Base-by-base conservation (phyloP, 441 rosid genomes). In the Pelargonium australe region DNA sequence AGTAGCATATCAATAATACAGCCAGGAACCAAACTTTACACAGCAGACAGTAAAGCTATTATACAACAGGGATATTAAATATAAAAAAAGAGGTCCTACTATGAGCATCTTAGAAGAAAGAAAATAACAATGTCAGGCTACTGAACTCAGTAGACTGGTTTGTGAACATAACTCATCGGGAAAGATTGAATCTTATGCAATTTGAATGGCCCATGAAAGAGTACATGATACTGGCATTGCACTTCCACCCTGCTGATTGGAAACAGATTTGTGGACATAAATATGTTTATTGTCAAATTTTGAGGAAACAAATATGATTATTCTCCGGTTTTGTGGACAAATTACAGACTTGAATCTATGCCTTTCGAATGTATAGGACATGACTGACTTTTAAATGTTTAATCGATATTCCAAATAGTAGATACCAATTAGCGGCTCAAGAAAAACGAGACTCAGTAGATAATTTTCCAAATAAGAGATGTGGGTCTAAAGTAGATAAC, bases 401-500 rank as follows among this genome's bases (percentile, higher is more conserved):
- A 44, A 53, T 53, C 7, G 8, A 6, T 16, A 16, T 57, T 10
- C 28, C 25, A 17, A 17, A n/a, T 57, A 16, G 25, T 0, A 37
- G 17, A 37, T 64, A 23, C 1, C 8, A 34, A 2, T 31, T 37
- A 64, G 40, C 7, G 5, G 14, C 2, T n/a, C 5, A 37, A 64
- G 20, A 4, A n/a, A 14, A 16, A 19, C 5, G 17, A 37, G 16
- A 25, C 58, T 43, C n/a, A 0, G 2, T n/a, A 37, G 63, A n/a
- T 16, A 75, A 95, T 41, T 41, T 41, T 41, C 45, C 45, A 41
- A 41, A 6, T 41, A 44, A 17, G 28, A 51, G 10, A 7, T 12
- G 9, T 3, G 37, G 53, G 7, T 7, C 5, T n/a, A 0, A 10
- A 0, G 2, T n/a, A 37, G 63, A n/a, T 16, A 75, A 95, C 99